Evolutionary conservation across 495 filamentous ascomycete species (phyloP).

Genomic region (Penicillium simplicissimum): DNA sequence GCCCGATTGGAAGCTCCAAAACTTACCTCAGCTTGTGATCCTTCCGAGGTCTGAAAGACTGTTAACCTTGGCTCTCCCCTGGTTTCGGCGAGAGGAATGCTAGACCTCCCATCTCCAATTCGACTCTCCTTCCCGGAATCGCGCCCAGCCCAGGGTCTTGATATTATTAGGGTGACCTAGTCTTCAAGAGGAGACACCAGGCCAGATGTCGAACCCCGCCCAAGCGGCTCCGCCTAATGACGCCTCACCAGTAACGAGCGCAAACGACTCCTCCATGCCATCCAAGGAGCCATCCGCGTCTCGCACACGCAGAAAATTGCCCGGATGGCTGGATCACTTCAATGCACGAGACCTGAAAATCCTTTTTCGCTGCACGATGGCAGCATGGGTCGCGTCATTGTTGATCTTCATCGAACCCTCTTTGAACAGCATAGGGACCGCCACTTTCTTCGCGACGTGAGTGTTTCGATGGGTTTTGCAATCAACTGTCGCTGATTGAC

Average conservation of each 20-base stretch:
- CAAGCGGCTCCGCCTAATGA: slow-evolving; percentile 9
- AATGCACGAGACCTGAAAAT: slow-evolving; percentile 48
- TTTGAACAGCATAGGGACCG: slow-evolving; percentile 29
- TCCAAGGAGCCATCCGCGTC: slow-evolving; percentile 5
- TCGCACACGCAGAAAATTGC: slow-evolving; percentile 28
- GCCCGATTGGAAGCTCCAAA: background rate
- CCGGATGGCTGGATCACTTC: slow-evolving; percentile 45
- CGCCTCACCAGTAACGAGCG: slow-evolving; percentile 11
- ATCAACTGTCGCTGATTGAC: slow-evolving; percentile 3
- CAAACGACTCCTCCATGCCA: slow-evolving; percentile 8
- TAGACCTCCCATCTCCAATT: background rate
- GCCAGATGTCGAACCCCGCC: slow-evolving; percentile 17
- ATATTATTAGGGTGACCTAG: background rate
- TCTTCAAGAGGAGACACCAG: background rate
- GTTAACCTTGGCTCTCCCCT: background rate
- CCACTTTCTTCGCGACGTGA: slow-evolving; percentile 36
- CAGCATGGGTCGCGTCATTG: slow-evolving; percentile 44
- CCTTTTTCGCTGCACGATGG: slow-evolving; percentile 44
- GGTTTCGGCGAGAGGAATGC: background rate
- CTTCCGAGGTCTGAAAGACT: background rate
- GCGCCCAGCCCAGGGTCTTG: background rate
- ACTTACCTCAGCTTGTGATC: slow-evolving; percentile 11
- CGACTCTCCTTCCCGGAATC: background rate
- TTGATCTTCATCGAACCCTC: slow-evolving; percentile 44
- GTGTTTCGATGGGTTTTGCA: background rate